Conservation (phyloP, 768 basidiomycete species). For the Collybiopsis luxurians region DNA sequence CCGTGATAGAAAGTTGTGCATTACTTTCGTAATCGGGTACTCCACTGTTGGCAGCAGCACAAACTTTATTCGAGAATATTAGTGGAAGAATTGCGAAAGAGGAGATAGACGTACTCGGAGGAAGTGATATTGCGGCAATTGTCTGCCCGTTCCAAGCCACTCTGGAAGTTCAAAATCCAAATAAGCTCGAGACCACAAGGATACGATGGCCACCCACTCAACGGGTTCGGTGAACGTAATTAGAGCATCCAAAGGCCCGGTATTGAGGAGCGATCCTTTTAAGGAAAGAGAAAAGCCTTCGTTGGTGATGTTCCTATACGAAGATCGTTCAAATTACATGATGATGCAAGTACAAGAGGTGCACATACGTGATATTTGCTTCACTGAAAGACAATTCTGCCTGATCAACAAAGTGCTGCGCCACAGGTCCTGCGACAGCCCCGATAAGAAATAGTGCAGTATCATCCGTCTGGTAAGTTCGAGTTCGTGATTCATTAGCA, state of each 20-base stretch:
- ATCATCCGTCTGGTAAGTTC: constrained; percentile 47
- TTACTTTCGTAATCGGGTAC: constrained; percentile 59
- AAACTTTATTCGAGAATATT: constrained; percentile 37
- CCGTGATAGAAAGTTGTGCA: constrained; percentile 54
- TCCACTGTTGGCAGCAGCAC: constrained; percentile 63
- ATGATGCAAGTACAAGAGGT: no score
- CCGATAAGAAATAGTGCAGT: constrained; percentile 66
- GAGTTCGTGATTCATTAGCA: constrained; percentile 4
- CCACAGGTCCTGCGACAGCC: constrained; percentile 65
- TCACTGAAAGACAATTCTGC: constrained; percentile 51
- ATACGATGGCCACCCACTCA: constrained; percentile 33
- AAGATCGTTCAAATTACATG: not conserved
- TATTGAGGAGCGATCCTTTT: constrained; percentile 55
- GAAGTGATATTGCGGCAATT: constrained; percentile 65
- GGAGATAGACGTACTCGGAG: constrained; percentile 40
- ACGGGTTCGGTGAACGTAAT: constrained; percentile 67
- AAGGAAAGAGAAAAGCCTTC: constrained; percentile 63
- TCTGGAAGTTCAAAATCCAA: constrained; percentile 23
- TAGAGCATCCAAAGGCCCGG: constrained; percentile 66
- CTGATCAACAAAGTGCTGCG: constrained; percentile 61
- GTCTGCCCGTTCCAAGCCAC: constrained; percentile 61
- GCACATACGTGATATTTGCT: constrained; percentile 55
- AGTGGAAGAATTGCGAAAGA: not conserved
- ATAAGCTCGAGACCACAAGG: not conserved
- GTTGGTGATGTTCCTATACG: constrained; percentile 47